Evolutionary conservation across 176 grass and related monocot species (phyloP).

Genomic region (Juncus inflexus): DNA sequence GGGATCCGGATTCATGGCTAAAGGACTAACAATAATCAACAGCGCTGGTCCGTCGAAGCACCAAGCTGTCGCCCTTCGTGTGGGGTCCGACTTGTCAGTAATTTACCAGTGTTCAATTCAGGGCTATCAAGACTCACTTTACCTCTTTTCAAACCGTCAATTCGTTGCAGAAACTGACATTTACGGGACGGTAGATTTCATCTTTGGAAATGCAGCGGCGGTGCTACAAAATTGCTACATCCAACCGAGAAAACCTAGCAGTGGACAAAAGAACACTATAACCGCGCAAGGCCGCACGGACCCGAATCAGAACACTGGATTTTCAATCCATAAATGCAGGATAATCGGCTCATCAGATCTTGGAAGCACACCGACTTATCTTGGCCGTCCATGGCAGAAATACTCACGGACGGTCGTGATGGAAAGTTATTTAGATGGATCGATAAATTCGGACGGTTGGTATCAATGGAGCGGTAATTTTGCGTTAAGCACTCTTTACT

Average conservation of each 20-base stretch:
- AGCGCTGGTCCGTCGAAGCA: conserved; percentile 48
- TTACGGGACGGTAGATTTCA: conserved; percentile 71
- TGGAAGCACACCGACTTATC: conserved; percentile 39
- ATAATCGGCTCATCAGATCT: conserved; percentile 43
- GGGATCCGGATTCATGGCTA: conserved; percentile 68
- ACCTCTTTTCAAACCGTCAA: conserved; percentile 63
- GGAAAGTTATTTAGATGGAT: conserved; percentile 36
- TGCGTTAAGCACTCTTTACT: conserved; percentile 47
- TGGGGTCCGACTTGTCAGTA: conserved; percentile 54
- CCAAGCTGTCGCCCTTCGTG: conserved; percentile 60
- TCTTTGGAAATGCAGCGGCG: conserved; percentile 67
- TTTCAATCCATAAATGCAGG: conserved; percentile 60
- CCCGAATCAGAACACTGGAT: conserved; percentile 67
- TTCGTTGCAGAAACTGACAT: conserved; percentile 46
- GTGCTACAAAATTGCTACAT: conserved; percentile 59
- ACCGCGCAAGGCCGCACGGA: conserved; percentile 69
- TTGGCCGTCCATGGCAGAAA: conserved; percentile 61
- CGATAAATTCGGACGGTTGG: conserved; percentile 43
- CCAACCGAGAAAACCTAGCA: conserved; percentile 28
- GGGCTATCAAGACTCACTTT: conserved; percentile 76
- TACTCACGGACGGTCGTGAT: conserved; percentile 59
- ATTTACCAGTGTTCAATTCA: conserved; percentile 61
- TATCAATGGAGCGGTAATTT: conserved; percentile 46
- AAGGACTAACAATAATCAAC: conserved; percentile 61
- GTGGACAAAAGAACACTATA: conserved; percentile 33